These are phyloP conservation scores for Geum urbanum DNA, from an alignment of 306 rosid genomes.

Conservation along the genomic window DNA sequence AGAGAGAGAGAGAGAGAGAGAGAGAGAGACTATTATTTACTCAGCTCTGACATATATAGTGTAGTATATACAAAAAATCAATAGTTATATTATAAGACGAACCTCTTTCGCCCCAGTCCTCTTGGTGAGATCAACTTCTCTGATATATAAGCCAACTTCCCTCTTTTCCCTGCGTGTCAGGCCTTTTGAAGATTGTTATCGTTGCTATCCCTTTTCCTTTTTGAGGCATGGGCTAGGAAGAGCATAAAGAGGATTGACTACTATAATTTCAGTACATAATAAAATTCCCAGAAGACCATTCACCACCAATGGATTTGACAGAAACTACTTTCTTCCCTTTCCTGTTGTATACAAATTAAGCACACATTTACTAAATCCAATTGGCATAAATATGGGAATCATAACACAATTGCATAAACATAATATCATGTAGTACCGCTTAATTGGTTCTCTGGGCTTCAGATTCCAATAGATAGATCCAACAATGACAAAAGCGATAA, in stretches of 20 bases:
- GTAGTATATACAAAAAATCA: no score
- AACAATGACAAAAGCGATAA: conserved; percentile 55
- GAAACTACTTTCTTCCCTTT: conserved; percentile 30
- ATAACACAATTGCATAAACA: neutral
- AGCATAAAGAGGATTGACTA: conserved; percentile 43
- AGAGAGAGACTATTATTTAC: no score
- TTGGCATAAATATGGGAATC: neutral
- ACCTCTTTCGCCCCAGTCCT: no score
- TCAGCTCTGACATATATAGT: no score
- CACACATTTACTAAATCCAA: neutral
- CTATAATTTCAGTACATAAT: conserved; percentile 60
- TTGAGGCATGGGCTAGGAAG: conserved; percentile 32
- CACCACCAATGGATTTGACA: conserved; percentile 61
- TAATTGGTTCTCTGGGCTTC: conserved; percentile 40
- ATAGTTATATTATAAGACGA: no score
- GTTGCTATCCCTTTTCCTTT: no score
- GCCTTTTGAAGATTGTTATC: no score
- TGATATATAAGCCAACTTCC: no score
- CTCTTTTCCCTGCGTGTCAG: no score
- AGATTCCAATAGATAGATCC: conserved; percentile 67
- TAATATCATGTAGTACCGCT: conserved; percentile 37
- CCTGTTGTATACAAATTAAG: conserved; percentile 34
- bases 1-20: no score
- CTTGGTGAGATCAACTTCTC: no score
- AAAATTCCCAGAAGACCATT: conserved; percentile 60